phyloP scores from a whole-genome alignment of 2,329 filamentous ascomycete genomes.

The Stagonosporopsis chrysanthemi region DNA sequence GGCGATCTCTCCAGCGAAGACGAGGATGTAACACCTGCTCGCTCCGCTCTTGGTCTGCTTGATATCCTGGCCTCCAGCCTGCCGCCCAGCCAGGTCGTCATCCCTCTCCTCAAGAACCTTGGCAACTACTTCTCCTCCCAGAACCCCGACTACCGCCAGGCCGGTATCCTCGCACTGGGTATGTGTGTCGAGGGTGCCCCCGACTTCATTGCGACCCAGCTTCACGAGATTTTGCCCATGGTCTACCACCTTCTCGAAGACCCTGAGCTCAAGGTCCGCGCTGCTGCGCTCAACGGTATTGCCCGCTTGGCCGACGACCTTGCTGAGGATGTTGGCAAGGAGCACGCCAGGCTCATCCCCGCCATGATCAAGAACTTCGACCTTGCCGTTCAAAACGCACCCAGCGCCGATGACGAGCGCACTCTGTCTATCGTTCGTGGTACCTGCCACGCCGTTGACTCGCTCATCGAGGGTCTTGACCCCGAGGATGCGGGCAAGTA shows the following conservation, averaged over 20 bases:
- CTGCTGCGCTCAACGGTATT: constrained; percentile 85
- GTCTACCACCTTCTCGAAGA: constrained; percentile 86
- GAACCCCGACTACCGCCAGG: constrained; percentile 82
- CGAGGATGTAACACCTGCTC: constrained; percentile 84
- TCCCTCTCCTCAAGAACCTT: constrained; percentile 87
- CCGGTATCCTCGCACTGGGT: constrained; percentile 88
- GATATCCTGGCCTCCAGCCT: constrained; percentile 88
- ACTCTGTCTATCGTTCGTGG: constrained; percentile 87
- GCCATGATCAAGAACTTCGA: constrained; percentile 89
- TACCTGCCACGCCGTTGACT: constrained; percentile 88
- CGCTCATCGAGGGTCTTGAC: constrained; percentile 85
- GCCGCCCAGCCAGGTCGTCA: constrained; percentile 91
- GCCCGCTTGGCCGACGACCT: constrained; percentile 93
- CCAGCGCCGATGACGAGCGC: constrained; percentile 71
- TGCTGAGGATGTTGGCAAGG: constrained; percentile 83
- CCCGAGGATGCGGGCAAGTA: constrained; percentile 82
- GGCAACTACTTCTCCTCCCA: constrained; percentile 78
- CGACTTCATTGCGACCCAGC: constrained; percentile 95
- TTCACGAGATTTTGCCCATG: constrained; percentile 83
- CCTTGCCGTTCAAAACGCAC: constrained; percentile 72
- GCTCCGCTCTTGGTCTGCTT: constrained; percentile 84
- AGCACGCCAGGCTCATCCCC: constrained; percentile 85
- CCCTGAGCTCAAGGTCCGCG: constrained; percentile 81
- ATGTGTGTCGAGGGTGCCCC: constrained; percentile 96
- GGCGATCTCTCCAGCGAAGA: constrained; percentile 75